Evolutionary conservation across 1,139 yeast genomes (phyloP).

Genomic region (Zygosaccharomyces pseudobailii): DNA sequence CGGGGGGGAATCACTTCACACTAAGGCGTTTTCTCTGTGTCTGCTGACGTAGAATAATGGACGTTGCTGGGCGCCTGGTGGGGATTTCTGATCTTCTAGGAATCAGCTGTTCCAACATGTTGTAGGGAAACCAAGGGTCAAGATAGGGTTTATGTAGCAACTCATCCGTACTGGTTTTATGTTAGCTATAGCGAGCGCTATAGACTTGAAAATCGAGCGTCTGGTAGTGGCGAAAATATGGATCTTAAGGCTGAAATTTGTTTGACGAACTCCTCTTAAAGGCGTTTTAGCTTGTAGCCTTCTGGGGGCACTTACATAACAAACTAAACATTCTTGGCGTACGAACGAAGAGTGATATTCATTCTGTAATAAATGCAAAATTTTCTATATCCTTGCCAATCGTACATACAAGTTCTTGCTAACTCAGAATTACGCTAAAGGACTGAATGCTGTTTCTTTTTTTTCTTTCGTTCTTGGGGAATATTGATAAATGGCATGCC

Average conservation of each 20-base stretch:
- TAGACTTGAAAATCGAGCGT: too few relatives aligned
- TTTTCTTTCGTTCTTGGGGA: background rate
- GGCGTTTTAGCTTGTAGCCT: too few relatives aligned
- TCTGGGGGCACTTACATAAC: too few relatives aligned
- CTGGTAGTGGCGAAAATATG: too few relatives aligned
- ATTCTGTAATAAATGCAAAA: background rate
- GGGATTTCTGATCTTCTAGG: slow-evolving; percentile 39
- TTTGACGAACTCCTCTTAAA: too few relatives aligned
- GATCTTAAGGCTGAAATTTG: too few relatives aligned
- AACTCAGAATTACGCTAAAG: background rate
- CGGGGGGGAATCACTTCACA: background rate
- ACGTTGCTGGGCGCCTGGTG: slow-evolving; percentile 45
- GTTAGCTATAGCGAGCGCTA: too few relatives aligned
- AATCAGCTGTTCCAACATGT: slow-evolving; percentile 41
- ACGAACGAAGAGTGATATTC: too few relatives aligned
- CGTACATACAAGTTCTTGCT: background rate
- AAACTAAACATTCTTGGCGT: too few relatives aligned
- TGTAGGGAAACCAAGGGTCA: background rate
- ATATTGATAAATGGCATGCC: slow-evolving; percentile 3
- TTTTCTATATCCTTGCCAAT: background rate
- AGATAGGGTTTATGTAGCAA: too few relatives aligned
- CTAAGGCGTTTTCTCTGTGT: slow-evolving; percentile 4
- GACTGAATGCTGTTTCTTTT: background rate
- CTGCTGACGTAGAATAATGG: slow-evolving; percentile 35
- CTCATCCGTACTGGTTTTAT: too few relatives aligned